phyloP scores from a whole-genome alignment of 2,329 filamentous ascomycete species.

The Phialocephala subalpina region DNA sequence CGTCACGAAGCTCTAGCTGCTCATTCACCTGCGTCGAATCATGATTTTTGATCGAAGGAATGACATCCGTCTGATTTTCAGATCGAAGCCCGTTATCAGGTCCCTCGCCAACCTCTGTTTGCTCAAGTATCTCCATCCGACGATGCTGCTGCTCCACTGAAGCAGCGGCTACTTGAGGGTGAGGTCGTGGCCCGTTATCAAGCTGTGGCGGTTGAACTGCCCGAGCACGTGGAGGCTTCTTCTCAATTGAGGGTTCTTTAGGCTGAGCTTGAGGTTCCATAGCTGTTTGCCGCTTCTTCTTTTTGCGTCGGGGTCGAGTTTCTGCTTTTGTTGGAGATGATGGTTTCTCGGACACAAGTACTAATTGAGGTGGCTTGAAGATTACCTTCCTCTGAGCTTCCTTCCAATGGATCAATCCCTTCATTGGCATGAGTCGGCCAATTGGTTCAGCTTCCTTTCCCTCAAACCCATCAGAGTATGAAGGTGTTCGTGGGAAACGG shows the following conservation, averaged over 20 bases:
- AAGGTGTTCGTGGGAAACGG: not conserved
- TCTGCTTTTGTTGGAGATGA: not conserved
- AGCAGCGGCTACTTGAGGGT: no score
- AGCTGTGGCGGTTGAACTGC: not conserved
- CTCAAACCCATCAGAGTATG: constrained; percentile 40
- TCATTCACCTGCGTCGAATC: constrained; percentile 3
- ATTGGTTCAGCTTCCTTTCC: constrained; percentile 36
- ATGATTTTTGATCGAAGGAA: not conserved
- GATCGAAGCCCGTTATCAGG: not conserved
- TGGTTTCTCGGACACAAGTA: constrained; percentile 25
- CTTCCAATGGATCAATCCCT: constrained; percentile 12
- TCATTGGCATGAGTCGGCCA: constrained; percentile 34
- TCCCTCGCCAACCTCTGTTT: no score
- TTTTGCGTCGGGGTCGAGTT: not conserved
- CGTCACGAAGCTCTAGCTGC: not conserved
- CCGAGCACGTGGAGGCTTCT: no score
- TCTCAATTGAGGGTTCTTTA: not conserved
- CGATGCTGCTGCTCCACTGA: no score
- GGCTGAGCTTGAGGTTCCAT: not conserved
- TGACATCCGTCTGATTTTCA: not conserved
- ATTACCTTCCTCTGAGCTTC: constrained; percentile 10
- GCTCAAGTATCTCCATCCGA: no score
- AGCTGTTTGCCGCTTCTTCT: not conserved
- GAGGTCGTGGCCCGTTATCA: not conserved
- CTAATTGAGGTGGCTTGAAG: constrained; percentile 20